These are phyloP conservation scores for Barbatosphaeria neglecta DNA, from an alignment of 495 filamentous ascomycete species.

Conservation along the genomic window DNA sequence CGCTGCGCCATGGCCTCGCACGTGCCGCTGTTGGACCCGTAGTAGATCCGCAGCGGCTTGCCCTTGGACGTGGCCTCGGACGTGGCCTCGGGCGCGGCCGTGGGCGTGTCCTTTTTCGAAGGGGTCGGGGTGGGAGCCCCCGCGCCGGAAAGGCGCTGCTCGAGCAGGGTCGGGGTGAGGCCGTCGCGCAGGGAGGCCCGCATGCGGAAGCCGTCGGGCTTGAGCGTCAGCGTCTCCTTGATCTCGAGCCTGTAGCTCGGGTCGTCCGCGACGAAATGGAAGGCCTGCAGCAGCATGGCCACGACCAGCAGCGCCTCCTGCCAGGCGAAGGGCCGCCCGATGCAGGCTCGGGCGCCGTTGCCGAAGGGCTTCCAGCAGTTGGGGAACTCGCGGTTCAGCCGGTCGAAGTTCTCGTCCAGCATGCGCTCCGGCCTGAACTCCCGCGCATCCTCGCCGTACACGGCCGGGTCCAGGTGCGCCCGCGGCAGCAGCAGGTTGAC, in stretches of 20 bases:
- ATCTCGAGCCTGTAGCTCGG: conserved; percentile 51
- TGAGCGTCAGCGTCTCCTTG: conserved; percentile 65
- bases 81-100: conserved; percentile 7
- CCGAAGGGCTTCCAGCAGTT: conserved; percentile 51
- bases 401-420: conserved; percentile 49
- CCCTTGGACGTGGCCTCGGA: conserved; percentile 6
- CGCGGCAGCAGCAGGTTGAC: conserved; percentile 44
- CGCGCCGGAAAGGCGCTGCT: conserved; percentile 32
- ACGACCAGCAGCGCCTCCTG: conserved; percentile 45
- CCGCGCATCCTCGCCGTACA: conserved; percentile 41
- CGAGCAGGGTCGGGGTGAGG: conserved; percentile 45
- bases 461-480: conserved; percentile 33
- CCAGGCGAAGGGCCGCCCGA: conserved; percentile 52
- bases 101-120: background rate
- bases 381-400: conserved; percentile 31
- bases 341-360: conserved; percentile 40
- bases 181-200: conserved; percentile 49
- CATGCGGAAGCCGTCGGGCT: conserved; percentile 65
- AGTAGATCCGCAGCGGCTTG: conserved; percentile 50
- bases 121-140: too few relatives aligned
- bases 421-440: conserved; percentile 54
- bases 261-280: conserved; percentile 47
- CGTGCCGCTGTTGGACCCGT: conserved; percentile 65
- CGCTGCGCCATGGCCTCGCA: conserved; percentile 58
- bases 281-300: conserved; percentile 49